phyloP scores from a whole-genome alignment of 257 asterid species.

The Lycium ferocissimum region DNA sequence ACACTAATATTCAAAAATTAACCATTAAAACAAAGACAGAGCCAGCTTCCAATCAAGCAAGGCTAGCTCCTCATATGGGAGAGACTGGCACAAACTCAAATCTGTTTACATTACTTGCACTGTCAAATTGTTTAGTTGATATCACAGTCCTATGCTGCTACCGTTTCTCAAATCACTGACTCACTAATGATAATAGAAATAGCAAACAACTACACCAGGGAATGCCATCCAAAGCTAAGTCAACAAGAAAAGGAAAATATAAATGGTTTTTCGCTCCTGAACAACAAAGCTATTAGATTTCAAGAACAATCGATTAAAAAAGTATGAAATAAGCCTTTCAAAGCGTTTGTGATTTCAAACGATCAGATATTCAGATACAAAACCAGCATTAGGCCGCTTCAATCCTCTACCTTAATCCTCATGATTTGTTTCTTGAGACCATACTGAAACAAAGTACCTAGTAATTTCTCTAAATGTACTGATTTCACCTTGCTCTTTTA shows the following conservation, averaged over 20 bases:
- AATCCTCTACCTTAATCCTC: conserved; percentile 1
- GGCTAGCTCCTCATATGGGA: too few species aligned
- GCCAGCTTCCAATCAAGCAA: conserved; percentile 4
- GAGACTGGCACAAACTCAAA: too few species aligned
- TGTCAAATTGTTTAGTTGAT: background rate
- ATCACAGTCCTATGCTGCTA: conserved; percentile 14
- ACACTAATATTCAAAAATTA: background rate
- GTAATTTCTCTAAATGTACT: background rate
- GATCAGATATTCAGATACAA: background rate
- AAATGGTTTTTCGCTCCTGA: background rate
- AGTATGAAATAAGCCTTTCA: conserved; percentile 2
- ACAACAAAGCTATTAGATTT: conserved; percentile 11
- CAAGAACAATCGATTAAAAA: background rate
- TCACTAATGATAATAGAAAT: background rate
- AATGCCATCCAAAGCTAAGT: background rate
- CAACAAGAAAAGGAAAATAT: background rate
- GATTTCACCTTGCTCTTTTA: background rate
- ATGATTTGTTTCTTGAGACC: conserved; percentile 8
- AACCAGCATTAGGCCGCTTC: background rate
- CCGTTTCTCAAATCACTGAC: conserved; percentile 6
- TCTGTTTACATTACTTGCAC: conserved; percentile 7
- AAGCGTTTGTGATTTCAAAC: background rate
- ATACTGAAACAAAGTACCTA: background rate
- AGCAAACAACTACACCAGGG: background rate
- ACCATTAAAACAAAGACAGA: conserved; percentile 13